Conservation (phyloP, 2,329 filamentous ascomycete genomes). For the Microsporum audouinii region DNA sequence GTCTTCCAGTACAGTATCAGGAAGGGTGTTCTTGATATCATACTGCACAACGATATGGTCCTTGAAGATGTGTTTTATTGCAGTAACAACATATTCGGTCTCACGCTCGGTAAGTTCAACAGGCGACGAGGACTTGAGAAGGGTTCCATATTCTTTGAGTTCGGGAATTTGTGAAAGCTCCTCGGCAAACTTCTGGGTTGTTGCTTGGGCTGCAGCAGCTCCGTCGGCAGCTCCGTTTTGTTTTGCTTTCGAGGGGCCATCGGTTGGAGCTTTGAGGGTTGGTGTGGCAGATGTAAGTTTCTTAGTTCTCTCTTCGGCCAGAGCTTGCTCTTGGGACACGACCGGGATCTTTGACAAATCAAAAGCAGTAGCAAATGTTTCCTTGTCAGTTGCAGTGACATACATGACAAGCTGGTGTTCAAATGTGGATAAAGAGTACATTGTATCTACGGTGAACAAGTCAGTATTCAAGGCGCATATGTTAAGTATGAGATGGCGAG, state of each 20-base stretch:
- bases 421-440: constrained; percentile 88
- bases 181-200: constrained; percentile 78
- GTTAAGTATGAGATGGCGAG: not conserved
- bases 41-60: constrained; percentile 93
- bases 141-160: constrained; percentile 73
- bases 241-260: constrained; percentile 62
- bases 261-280: constrained; percentile 83
- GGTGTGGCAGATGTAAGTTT: constrained; percentile 89
- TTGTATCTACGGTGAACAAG: constrained; percentile 53
- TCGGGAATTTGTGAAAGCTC: constrained; percentile 83
- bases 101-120: constrained; percentile 93
- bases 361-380: constrained; percentile 73
- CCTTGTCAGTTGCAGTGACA: constrained; percentile 81
- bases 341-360: constrained; percentile 84
- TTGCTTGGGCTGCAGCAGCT: constrained; percentile 62
- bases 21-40: constrained; percentile 93
- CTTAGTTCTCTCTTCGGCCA: constrained; percentile 92
- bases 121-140: constrained; percentile 79
- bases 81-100: constrained; percentile 89
- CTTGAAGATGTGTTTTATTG: constrained; percentile 97
- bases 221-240: constrained; percentile 59
- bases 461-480: constrained; percentile 4
- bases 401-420: constrained; percentile 98
- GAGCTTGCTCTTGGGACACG: constrained; percentile 88
- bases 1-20: constrained; percentile 79